Base-by-base conservation (phyloP, 1,284 basidiomycete species). In the Ceratobasidium theobromae region DNA sequence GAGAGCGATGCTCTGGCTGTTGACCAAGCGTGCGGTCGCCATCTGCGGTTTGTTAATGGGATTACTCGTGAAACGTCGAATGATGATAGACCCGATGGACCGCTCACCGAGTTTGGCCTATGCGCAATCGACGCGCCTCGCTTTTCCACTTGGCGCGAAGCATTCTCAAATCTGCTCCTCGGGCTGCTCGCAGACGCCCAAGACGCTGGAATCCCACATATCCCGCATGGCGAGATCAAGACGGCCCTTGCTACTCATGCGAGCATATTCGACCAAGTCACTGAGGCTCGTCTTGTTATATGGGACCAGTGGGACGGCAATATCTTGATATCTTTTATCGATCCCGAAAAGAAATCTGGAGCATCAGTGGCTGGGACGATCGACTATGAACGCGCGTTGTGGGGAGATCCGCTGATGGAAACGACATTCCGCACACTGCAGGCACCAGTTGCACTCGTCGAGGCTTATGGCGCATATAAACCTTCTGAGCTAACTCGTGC, bases 281-380 rank as follows among this genome's bases (percentile, higher is more conserved):
- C 58, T 33, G 58, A 62, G 23, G 2, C 58, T 12, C 12, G 48
- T 8, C 58, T 62, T 21, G 46, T 62, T 33, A 41, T 62, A 8
- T 62, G 58, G 58, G 58, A 62, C 25, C 46, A 49, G 38, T 62
- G 58, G 58, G 58, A 62, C 48, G 58, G 58, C 33, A 62, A 62
- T 46, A 41, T 62, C 28, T 46, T 62, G 25, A 30, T 62, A 11
- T 51, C 58, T 3, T 62, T 62, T 18, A 30, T 32, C 12, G 35
- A 62, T 25, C 48, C 46, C 1, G 30, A 46, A 11, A 27, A 45
- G 2, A 62, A 51, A 28, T 18, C 46, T 2, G 58, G 58, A 9
- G 58, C 46, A 27, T 62, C 46, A 8, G 46, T 62, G 18, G 33
- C 58, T 16, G 58, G 58, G 4, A 62, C 58, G 12, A 51, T 62